phyloP scores from a whole-genome alignment of 495 filamentous ascomycete genomes.

The Lophiostoma macrostomum region DNA sequence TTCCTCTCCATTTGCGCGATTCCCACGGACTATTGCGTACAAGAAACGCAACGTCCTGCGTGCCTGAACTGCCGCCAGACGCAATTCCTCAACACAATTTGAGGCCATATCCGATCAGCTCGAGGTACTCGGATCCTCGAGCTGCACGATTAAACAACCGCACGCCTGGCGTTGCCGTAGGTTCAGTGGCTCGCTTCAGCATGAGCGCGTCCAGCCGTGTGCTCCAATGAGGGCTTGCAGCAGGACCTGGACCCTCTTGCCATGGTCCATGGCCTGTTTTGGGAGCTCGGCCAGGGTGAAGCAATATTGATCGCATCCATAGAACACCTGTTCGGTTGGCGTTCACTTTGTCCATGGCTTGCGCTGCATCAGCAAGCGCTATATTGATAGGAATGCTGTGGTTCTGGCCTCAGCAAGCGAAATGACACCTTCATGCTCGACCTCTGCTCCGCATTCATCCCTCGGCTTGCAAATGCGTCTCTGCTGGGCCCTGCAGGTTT shows the following conservation, averaged over 20 bases:
- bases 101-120: slow-evolving; percentile 13
- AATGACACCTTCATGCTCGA: slow-evolving; percentile 14
- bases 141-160: slow-evolving; percentile 1
- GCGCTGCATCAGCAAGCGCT: slow-evolving; percentile 1
- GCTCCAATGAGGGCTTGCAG: slow-evolving; percentile 13
- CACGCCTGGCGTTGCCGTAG: not conserved
- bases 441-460: not conserved
- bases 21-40: no score
- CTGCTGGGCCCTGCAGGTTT: slow-evolving; percentile 26
- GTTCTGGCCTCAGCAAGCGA: slow-evolving; percentile 3
- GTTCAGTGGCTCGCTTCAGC: slow-evolving; percentile 21
- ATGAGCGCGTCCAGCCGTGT: slow-evolving; percentile 14
- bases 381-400: not conserved
- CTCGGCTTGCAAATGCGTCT: slow-evolving; percentile 1
- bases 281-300: slow-evolving; percentile 8
- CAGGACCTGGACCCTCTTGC: slow-evolving; percentile 12
- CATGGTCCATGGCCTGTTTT: not conserved
- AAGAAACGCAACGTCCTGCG: no score
- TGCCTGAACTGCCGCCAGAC: not conserved
- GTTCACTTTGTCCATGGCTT: slow-evolving; percentile 7
- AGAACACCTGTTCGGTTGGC: slow-evolving; percentile 25
- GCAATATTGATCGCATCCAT: slow-evolving; percentile 12
- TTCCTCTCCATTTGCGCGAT: not conserved
- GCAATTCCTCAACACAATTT: slow-evolving; percentile 23
- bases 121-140: slow-evolving; percentile 3